These are phyloP conservation scores for Linum usitatissimum DNA, from an alignment of 345 rosid species.

Conservation along the genomic window DNA sequence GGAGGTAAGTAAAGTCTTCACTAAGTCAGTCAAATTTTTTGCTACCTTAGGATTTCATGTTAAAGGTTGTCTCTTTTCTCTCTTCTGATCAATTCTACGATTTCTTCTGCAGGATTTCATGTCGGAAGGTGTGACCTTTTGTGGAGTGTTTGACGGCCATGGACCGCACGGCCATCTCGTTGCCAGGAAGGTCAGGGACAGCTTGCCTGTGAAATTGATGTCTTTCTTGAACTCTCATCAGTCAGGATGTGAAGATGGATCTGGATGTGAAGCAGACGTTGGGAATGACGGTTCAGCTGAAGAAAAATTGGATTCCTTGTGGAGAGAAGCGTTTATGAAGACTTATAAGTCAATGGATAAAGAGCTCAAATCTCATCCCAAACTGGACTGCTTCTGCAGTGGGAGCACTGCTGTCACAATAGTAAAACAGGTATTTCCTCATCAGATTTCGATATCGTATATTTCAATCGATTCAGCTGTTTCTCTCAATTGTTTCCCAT, in stretches of 20 bases:
- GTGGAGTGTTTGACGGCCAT: constrained; percentile 96
- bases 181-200: constrained; percentile 77
- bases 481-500: too few relatives aligned
- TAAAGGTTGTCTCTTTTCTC: constrained; percentile 1
- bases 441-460: too few relatives aligned
- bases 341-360: constrained; percentile 77
- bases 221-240: constrained; percentile 41
- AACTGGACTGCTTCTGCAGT: constrained; percentile 94
- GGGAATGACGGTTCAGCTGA: constrained; percentile 44
- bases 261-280: constrained; percentile 33
- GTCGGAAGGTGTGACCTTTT: constrained; percentile 51
- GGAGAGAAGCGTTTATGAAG: constrained; percentile 55
- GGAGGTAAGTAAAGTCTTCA: constrained; percentile 45
- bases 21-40: background rate
- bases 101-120: constrained; percentile 48
- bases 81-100: background rate
- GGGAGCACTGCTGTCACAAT: constrained; percentile 87
- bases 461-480: too few relatives aligned
- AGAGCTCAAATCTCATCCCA: constrained; percentile 72
- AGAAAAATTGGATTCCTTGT: constrained; percentile 38
- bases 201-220: constrained; percentile 54
- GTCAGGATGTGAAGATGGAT: constrained; percentile 55
- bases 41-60: background rate
- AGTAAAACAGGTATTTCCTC: constrained; percentile 58
- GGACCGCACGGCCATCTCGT: constrained; percentile 97